phyloP scores from a whole-genome alignment of 169 alveolate species.

The Cyclospora cayetanensis region DNA sequence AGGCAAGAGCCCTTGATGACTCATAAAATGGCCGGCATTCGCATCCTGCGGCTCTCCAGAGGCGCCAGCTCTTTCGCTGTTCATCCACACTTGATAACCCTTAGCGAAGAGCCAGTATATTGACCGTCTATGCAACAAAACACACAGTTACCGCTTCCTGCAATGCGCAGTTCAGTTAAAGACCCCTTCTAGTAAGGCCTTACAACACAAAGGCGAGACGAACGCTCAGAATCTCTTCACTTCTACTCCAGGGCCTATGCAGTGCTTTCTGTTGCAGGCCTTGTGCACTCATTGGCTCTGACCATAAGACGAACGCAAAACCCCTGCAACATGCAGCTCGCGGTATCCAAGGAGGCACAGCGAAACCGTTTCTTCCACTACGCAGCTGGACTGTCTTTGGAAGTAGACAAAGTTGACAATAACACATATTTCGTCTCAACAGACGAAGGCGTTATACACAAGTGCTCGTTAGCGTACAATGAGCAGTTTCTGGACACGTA shows the following conservation, averaged over 20 bases:
- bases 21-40: background rate
- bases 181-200: background rate
- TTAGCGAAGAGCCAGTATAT: background rate
- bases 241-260: no score
- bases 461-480: constrained; percentile 90
- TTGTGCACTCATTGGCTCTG: constrained; percentile 72
- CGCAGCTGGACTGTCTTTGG: constrained; percentile 92
- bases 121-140: background rate
- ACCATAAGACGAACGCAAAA: constrained; percentile 72
- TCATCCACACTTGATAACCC: background rate
- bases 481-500: constrained; percentile 92
- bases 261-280: constrained; percentile 23
- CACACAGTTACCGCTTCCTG: background rate
- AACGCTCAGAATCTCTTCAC: no score
- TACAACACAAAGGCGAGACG: no score
- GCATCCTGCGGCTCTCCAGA: background rate
- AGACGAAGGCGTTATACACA: constrained; percentile 91
- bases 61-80: background rate
- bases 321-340: constrained; percentile 49
- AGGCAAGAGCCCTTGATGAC: constrained; percentile 9
- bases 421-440: constrained; percentile 92
- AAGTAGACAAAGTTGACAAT: constrained; percentile 76
- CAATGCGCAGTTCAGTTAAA: background rate
- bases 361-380: constrained; percentile 82
- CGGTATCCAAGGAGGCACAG: constrained; percentile 26